These are phyloP conservation scores for Skeletonema costatum DNA, from an alignment of 108 stramenopile genomes.

Conservation along the genomic window DNA sequence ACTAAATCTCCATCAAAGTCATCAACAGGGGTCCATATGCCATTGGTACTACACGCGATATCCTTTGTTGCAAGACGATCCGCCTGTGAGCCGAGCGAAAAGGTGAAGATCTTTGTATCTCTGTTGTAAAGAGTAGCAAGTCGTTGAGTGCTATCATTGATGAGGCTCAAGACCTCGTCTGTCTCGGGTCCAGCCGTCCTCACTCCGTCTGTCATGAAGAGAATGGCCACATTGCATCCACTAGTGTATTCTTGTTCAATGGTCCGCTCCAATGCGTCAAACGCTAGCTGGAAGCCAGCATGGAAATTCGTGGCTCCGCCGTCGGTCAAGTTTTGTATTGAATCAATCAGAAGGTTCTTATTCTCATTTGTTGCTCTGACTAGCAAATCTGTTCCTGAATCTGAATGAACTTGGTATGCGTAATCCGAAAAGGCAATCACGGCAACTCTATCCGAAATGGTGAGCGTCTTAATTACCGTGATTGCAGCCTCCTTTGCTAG, in stretches of 20 bases:
- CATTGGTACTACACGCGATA: too few relatives aligned
- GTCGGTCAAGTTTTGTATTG: neutral
- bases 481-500: too few relatives aligned
- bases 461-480: too few relatives aligned
- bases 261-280: neutral
- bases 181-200: too few relatives aligned
- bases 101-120: neutral
- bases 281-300: conserved; percentile 30
- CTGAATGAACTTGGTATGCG: conserved; percentile 14
- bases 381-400: conserved; percentile 20
- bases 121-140: neutral
- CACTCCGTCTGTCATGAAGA: too few relatives aligned
- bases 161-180: conserved; percentile 25
- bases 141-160: conserved; percentile 13
- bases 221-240: too few relatives aligned
- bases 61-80: too few relatives aligned
- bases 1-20: too few relatives aligned
- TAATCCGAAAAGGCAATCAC: conserved; percentile 31
- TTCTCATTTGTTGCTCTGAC: neutral
- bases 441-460: conserved; percentile 25
- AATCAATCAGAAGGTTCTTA: neutral
- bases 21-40: too few relatives aligned
- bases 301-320: conserved; percentile 38
- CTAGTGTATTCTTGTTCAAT: too few relatives aligned
- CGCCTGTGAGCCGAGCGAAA: too few relatives aligned